A percentile compares a stretch with the other conserved stretches of the same genome.
Evolutionary conservation across 2,329 filamentous ascomycete species (phyloP).

Genomic region (Epichloe bromicola): DNA sequence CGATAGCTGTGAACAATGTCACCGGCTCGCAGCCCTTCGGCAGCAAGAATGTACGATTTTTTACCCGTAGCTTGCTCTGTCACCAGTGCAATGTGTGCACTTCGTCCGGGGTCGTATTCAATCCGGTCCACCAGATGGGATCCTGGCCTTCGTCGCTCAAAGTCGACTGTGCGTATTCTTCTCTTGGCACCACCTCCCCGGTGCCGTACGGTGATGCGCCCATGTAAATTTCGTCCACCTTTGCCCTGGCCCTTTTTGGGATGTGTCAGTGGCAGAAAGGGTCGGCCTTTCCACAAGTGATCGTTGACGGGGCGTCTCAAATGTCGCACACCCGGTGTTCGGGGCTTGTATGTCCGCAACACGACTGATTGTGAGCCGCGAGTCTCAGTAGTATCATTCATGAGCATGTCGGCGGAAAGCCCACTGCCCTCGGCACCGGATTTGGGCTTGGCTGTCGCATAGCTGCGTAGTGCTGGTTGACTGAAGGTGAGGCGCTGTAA

Average conservation of each 20-base stretch:
- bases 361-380: slow-evolving; percentile 25
- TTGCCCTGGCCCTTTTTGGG: slow-evolving; percentile 87
- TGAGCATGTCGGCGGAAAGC: slow-evolving; percentile 11
- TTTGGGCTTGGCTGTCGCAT: slow-evolving; percentile 17
- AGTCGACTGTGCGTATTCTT: slow-evolving; percentile 86
- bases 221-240: slow-evolving; percentile 82
- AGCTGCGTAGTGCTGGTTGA: slow-evolving; percentile 16
- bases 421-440: slow-evolving; percentile 8
- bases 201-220: slow-evolving; percentile 78
- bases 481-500: slow-evolving; percentile 16
- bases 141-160: slow-evolving; percentile 63
- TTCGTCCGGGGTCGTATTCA: slow-evolving; percentile 89
- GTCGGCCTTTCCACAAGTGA: slow-evolving; percentile 89
- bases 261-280: slow-evolving; percentile 70
- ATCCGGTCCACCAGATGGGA: slow-evolving; percentile 85
- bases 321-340: slow-evolving; percentile 86
- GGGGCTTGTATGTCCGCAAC: slow-evolving; percentile 81
- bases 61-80: slow-evolving; percentile 59
- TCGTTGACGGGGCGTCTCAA: slow-evolving; percentile 87
- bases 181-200: slow-evolving; percentile 85
- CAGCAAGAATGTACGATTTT: slow-evolving; percentile 87
- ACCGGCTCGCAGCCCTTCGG: slow-evolving; percentile 84
- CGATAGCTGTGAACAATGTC: slow-evolving; percentile 89
- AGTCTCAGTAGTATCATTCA: slow-evolving; percentile 9
- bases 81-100: slow-evolving; percentile 81